phyloP scores from a whole-genome alignment of 305 asterid genomes.

The Fraxinus velutina region DNA sequence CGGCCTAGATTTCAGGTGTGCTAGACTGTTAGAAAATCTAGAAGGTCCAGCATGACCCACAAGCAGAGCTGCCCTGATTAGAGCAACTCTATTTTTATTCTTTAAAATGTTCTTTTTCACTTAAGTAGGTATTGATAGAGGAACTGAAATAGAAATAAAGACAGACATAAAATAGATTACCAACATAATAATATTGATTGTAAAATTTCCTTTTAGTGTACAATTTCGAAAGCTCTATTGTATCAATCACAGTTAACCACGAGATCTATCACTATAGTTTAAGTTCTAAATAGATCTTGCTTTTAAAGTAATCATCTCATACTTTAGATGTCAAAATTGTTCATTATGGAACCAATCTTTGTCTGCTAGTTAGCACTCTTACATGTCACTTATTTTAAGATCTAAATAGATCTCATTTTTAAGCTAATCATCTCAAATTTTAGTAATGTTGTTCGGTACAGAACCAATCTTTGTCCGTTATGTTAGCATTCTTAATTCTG shows the following conservation, averaged over 20 bases:
- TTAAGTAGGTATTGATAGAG: not conserved
- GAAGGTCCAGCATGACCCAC: not conserved
- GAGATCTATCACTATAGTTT: not conserved
- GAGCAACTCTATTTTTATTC: not conserved
- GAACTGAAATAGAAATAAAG: not conserved
- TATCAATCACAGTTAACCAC: not conserved
- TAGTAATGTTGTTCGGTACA: not conserved
- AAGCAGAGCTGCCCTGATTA: not conserved
- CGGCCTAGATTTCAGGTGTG: not conserved
- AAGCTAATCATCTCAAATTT: not conserved
- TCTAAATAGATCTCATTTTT: not conserved
- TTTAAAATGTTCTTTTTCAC: not conserved
- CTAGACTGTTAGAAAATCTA: not conserved
- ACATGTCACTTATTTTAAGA: not conserved
- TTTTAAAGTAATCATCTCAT: not conserved
- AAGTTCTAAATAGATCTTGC: not conserved
- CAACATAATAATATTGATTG: not conserved
- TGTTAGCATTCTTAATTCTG: not conserved
- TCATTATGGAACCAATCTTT: not conserved
- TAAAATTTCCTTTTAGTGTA: not conserved
- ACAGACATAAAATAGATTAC: not conserved
- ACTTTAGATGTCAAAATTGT: not conserved
- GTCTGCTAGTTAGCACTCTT: not conserved
- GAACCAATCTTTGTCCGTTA: not conserved
- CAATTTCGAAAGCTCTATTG: not conserved